Base-by-base conservation (phyloP, 2,329 filamentous ascomycete species). In the Apiospora rasikravindrae region DNA sequence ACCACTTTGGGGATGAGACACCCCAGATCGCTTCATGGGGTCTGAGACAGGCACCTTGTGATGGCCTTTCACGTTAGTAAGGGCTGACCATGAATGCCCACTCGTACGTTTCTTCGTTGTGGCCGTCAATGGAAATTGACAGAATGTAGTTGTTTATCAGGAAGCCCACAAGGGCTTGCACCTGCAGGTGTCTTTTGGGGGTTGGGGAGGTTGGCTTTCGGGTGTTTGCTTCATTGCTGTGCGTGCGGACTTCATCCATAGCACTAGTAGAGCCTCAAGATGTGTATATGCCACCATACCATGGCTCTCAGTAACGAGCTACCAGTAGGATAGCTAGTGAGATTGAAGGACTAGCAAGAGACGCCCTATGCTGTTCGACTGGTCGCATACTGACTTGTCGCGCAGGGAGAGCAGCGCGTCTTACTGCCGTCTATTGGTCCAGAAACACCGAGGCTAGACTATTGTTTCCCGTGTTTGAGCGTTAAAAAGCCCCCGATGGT, bases 401-500 rank as follows among this genome's bases (percentile, higher is more conserved):
- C 53, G 29, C 8, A 64, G 33, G 14, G 3, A 64, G 29, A 64
- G 53, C 53, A 37, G 29, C 53, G 57, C 29, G 33, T 40, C 33
- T 33, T 64, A 10, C 57, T 40, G 57, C 19, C 22, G 8, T 33
- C 19, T n/a, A 64, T 22, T 40, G 57, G 16, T 10, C 57, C 19
- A 37, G 29, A n/a, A n/a, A 64, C 22, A 40, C 33, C 10, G 33
- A 64, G 57, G 33, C 57, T 40, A 64, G 57, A n/a, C 57, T 64
- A 64, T 40, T 64, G 57, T 64, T 19, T 64, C 57, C 57, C 57
- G 57, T 40, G 57, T 64, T 40, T 33, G 57, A 64, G 57, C 57
- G 29, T 40, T 64, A n/a, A 64, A 64, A 64, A 40, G 33, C 33
- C 57, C 57, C 57, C 57, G 57, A 33, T 40, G 57, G 57, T 64